These are phyloP conservation scores for Nitzschia palea DNA, from an alignment of 108 stramenopile species.

Conservation along the genomic window DNA sequence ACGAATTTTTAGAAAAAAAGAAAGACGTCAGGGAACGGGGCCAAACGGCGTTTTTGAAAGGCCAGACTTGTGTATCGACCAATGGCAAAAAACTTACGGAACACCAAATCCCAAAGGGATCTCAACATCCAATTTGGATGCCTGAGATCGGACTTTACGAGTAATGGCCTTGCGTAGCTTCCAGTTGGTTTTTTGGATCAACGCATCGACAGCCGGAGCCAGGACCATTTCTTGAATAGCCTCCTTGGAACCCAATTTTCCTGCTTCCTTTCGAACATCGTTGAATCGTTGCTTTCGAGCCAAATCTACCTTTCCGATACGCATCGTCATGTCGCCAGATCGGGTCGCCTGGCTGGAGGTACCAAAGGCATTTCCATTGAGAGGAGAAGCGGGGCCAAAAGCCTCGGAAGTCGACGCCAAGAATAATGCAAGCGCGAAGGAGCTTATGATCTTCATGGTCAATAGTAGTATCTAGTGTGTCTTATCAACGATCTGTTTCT, in stretches of 20 bases:
- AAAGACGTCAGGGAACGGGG: background rate
- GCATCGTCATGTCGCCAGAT: constrained; percentile 19
- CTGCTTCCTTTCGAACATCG: background rate
- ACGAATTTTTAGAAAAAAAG: background rate
- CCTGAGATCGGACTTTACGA: constrained; percentile 26
- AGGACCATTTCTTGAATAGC: constrained; percentile 6
- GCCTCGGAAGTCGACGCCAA: constrained; percentile 26
- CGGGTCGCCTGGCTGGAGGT: background rate
- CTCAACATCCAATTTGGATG: constrained; percentile 9
- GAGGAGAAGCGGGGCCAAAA: constrained; percentile 29
- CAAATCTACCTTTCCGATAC: constrained; percentile 18
- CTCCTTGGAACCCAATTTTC: constrained; percentile 7
- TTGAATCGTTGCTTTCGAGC: constrained; percentile 19
- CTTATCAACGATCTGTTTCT: no score
- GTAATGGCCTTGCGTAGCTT: constrained; percentile 31
- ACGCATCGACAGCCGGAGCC: background rate
- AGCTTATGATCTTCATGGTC: constrained; percentile 33
- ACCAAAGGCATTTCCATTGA: constrained; percentile 10
- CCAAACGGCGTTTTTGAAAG: background rate
- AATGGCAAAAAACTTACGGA: constrained; percentile 14
- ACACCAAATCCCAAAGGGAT: constrained; percentile 30
- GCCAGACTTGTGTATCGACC: background rate
- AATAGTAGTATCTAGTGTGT: no score
- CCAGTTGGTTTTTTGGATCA: constrained; percentile 29
- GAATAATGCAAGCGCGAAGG: constrained; percentile 27